A percentile compares a stretch with the other conserved stretches of the same genome.
These are phyloP conservation scores for Globisporangium spinosum DNA, from an alignment of 352 stramenopile genomes.

Conservation along the genomic window DNA sequence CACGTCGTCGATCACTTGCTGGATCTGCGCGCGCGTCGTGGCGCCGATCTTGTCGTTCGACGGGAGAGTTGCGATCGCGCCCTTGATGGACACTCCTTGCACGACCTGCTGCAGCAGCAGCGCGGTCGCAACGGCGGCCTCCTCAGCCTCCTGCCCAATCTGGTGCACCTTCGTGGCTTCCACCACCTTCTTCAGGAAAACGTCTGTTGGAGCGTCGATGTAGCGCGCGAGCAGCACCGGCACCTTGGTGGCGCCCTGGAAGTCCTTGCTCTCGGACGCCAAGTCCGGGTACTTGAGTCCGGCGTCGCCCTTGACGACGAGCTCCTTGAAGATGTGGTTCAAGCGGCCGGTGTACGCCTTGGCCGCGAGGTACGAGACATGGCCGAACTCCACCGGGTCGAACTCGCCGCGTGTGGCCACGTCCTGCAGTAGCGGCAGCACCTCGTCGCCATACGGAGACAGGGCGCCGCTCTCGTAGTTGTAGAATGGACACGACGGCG, in stretches of 20 bases:
- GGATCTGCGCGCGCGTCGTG: slow-evolving; percentile 29
- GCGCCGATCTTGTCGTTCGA: slow-evolving; percentile 34
- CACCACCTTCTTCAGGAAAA: slow-evolving; percentile 42
- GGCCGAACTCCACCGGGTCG: slow-evolving; percentile 37
- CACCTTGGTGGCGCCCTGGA: slow-evolving; percentile 58
- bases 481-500: slow-evolving; percentile 65
- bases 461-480: slow-evolving; percentile 45
- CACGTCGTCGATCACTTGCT: slow-evolving; percentile 48
- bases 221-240: slow-evolving; percentile 56
- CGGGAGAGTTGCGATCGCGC: slow-evolving; percentile 36
- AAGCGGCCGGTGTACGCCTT: slow-evolving; percentile 56
- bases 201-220: slow-evolving; percentile 23
- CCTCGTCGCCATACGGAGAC: slow-evolving; percentile 64
- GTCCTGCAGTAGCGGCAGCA: slow-evolving; percentile 56
- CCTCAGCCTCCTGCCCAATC: slow-evolving; percentile 39
- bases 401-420: slow-evolving; percentile 44
- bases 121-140: slow-evolving; percentile 45
- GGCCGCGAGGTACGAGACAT: slow-evolving; percentile 44
- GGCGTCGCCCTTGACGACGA: slow-evolving; percentile 61
- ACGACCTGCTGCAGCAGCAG: slow-evolving; percentile 56
- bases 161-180: slow-evolving; percentile 57
- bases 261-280: slow-evolving; percentile 47
- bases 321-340: slow-evolving; percentile 66
- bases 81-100: slow-evolving; percentile 28
- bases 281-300: slow-evolving; percentile 53